phyloP scores from a whole-genome alignment of 2,329 filamentous ascomycete genomes.

The Trichoderma simmonsii region DNA sequence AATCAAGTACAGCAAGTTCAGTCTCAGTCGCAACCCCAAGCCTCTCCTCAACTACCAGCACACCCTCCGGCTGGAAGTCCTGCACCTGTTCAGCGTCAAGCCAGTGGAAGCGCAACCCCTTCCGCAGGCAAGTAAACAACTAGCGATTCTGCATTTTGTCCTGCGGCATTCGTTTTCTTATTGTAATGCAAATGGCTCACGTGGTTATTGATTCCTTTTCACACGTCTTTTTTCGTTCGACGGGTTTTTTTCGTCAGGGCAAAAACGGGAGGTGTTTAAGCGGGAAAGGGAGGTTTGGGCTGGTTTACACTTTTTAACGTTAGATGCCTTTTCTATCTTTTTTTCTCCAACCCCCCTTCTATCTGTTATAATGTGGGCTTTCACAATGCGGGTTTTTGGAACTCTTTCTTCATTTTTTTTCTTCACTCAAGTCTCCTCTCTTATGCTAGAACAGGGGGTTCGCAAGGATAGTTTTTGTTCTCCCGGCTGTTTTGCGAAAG shows the following conservation, averaged over 20 bases:
- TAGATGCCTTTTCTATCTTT: not conserved
- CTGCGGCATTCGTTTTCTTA: not conserved
- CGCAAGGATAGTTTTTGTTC: not conserved
- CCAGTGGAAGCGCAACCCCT: constrained; percentile 41
- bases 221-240: not conserved
- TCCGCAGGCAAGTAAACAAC: constrained; percentile 28
- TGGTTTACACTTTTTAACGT: constrained; percentile 6
- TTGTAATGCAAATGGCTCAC: not conserved
- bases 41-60: constrained; percentile 19
- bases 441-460: constrained; percentile 11
- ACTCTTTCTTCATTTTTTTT: not conserved
- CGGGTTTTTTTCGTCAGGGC: not conserved
- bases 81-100: constrained; percentile 31
- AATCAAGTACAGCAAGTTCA: constrained; percentile 11
- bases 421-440: not conserved
- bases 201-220: not conserved
- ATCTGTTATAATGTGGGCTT: constrained; percentile 6
- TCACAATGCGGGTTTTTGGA: not conserved
- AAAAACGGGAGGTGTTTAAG: not conserved
- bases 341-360: not conserved
- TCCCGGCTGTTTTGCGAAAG: not conserved
- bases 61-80: constrained; percentile 21
- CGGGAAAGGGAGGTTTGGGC: not conserved
- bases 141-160: not conserved
- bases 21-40: constrained; percentile 22